Evolutionary conservation across 2,329 filamentous ascomycete genomes (phyloP).

Genomic region (Leptographium galeiforme): DNA sequence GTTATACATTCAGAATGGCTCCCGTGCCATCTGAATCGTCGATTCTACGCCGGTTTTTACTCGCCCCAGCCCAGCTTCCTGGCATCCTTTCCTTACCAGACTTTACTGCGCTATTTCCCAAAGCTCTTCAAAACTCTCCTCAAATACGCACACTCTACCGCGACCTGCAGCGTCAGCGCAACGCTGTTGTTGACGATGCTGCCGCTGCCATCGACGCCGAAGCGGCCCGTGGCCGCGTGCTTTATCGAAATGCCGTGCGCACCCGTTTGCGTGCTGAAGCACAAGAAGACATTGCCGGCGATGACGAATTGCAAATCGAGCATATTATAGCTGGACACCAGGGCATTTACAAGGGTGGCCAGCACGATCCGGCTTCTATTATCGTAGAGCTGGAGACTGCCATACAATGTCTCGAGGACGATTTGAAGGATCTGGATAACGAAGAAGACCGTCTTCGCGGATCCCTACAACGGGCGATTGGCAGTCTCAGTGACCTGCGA

Average conservation of each 20-base stretch:
- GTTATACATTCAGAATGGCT: conserved; percentile 37
- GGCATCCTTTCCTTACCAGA: conserved; percentile 59
- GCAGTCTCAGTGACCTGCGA: conserved; percentile 66
- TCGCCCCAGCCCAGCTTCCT: conserved; percentile 61
- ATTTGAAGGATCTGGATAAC: conserved; percentile 51
- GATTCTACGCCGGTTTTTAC: conserved; percentile 65
- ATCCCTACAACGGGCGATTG: conserved; percentile 52
- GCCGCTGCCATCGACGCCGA: conserved; percentile 52
- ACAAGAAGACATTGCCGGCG: conserved; percentile 43
- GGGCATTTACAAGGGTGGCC: neutral
- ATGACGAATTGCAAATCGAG: conserved; percentile 52
- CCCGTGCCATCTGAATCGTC: conserved; percentile 50
- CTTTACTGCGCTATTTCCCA: conserved; percentile 67
- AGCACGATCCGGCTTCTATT: conserved; percentile 42
- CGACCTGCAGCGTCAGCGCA: conserved; percentile 64
- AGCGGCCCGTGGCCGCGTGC: conserved; percentile 40
- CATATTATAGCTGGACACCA: conserved; percentile 25
- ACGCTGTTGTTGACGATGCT: conserved; percentile 54
- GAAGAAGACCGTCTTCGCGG: conserved; percentile 48
- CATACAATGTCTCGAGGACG: conserved; percentile 48
- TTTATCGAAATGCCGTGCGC: conserved; percentile 43
- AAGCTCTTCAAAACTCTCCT: conserved; percentile 47
- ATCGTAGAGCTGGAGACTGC: conserved; percentile 58
- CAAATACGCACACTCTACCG: conserved; percentile 62
- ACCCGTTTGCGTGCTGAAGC: conserved; percentile 36